Base-by-base conservation (phyloP, 352 stramenopile species). In the Globisporangium paddicum region DNA sequence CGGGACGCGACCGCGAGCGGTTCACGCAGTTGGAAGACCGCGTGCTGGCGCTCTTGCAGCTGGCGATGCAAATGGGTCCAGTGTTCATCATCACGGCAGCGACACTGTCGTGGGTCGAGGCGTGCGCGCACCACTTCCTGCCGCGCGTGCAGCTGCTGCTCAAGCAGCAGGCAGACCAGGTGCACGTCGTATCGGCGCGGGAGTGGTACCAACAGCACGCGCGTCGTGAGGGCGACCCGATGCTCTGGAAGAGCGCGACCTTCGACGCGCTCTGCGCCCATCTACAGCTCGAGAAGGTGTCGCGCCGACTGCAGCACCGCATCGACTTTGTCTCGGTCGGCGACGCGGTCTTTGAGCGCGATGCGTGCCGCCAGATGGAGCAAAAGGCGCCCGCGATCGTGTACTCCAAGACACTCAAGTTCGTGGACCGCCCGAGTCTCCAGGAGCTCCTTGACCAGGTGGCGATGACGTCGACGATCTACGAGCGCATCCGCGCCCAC, bases 21-120 rank as follows among this genome's bases (percentile, higher is more conserved):
- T 66, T 82, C 41, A 61, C 63, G 35, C 62, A 65, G 40, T 56
- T 82, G n/a, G 75, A 82, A 54, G 58, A 63, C 26, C 64, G 77
- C 41, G 67, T 78, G 34, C 55, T 86, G 3, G 48, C 56, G 41
- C 48, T 88, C 21, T 63, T 88, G 28, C 72, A 75, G 26, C 55
- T 63, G 30, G 73, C 78, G 1, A 65, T 66, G 38, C 53, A 65
- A 10, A 67, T 72, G 30, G 78, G 75, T 0, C 78, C 78, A 0
- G 78, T 88, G 34, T 86, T 86, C 55, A 79, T 88, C 58, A 68
- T 88, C 40, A 86, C 78, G n/a, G 78, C 78, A 1, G 78, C 78
- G 34, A 79, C 76, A 40, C 57, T 79, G 37, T 50, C 68, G 19
- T 88, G 78, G 78, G 75, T 86, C 13, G 64, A 77, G 26, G 63